Conservation (phyloP, 371 early-diverging fungal species). For the Rhizopus delemar region DNA sequence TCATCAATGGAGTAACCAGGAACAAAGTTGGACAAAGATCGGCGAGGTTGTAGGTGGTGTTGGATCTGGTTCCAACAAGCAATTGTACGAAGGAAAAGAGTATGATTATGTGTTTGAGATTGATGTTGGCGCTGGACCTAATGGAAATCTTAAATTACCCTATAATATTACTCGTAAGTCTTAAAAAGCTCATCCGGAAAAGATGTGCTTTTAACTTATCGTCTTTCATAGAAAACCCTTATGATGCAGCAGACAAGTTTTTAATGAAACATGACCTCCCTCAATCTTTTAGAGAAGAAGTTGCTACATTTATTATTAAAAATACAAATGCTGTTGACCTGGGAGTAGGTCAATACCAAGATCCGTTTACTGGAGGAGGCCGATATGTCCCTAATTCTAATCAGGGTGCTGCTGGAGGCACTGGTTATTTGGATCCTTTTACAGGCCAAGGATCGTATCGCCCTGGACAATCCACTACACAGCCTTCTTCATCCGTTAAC, state of each 20-base stretch:
- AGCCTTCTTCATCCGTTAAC: constrained; percentile 3
- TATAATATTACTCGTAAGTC: constrained; percentile 77
- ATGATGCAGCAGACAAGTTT: constrained; percentile 89
- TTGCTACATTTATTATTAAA: constrained; percentile 90
- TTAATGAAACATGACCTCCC: constrained; percentile 78
- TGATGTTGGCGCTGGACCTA: constrained; percentile 80
- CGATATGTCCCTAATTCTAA: constrained; percentile 48
- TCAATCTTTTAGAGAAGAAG: constrained; percentile 84
- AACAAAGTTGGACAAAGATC: constrained; percentile 83
- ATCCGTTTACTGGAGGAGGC: constrained; percentile 70
- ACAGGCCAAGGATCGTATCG: constrained; percentile 45
- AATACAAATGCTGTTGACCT: constrained; percentile 76
- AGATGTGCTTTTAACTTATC: not conserved
- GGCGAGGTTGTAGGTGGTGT: constrained; percentile 95
- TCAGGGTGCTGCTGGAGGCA: constrained; percentile 7
- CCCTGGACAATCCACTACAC: constrained; percentile 8
- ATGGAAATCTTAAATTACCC: constrained; percentile 86
- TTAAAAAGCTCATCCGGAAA: not conserved
- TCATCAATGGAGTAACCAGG: constrained; percentile 77
- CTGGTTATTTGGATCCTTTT: constrained; percentile 45
- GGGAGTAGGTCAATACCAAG: constrained; percentile 50
- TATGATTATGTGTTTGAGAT: constrained; percentile 98
- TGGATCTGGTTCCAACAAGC: constrained; percentile 62
- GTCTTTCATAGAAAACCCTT: constrained; percentile 80
- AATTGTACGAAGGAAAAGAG: constrained; percentile 82